Percentiles rank a stretch among this genome's conserved stretches.
Conservation (phyloP, 495 filamentous ascomycete species). For the Trichoderma virens region DNA sequence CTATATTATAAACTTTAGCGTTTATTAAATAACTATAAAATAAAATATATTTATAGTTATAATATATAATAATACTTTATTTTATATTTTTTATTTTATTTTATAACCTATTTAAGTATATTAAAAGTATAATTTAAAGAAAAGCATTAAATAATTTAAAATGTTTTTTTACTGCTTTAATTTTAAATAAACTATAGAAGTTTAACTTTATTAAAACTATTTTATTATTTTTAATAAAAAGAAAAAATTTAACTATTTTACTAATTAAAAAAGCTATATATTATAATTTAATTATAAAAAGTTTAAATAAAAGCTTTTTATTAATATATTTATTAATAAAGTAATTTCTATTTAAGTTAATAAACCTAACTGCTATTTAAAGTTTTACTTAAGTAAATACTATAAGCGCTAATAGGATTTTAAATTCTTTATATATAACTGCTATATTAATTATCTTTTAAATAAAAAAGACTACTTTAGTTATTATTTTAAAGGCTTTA, state of each 20-base stretch:
- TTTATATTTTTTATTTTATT: neutral
- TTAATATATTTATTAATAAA: no score
- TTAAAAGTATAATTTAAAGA: neutral
- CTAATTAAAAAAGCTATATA: neutral
- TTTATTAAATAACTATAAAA: no score
- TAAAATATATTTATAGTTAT: neutral
- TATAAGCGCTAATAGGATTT: neutral
- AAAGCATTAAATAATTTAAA: neutral
- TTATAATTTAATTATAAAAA: neutral
- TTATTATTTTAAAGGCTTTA: neutral
- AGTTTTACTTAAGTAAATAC: neutral
- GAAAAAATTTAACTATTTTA: neutral
- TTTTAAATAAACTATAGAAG: neutral
- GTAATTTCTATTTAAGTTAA: neutral
- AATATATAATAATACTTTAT: neutral
- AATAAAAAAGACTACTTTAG: neutral
- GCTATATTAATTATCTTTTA: neutral
- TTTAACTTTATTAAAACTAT: no score
- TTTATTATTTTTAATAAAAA: neutral
- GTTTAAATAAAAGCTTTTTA: no score
- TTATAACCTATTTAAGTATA: neutral
- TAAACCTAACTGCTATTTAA: neutral
- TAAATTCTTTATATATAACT: neutral
- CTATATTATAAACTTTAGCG: no score
- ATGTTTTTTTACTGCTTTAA: neutral